phyloP scores from a whole-genome alignment of 345 rosid species.

The Eucalyptus viminalis region DNA sequence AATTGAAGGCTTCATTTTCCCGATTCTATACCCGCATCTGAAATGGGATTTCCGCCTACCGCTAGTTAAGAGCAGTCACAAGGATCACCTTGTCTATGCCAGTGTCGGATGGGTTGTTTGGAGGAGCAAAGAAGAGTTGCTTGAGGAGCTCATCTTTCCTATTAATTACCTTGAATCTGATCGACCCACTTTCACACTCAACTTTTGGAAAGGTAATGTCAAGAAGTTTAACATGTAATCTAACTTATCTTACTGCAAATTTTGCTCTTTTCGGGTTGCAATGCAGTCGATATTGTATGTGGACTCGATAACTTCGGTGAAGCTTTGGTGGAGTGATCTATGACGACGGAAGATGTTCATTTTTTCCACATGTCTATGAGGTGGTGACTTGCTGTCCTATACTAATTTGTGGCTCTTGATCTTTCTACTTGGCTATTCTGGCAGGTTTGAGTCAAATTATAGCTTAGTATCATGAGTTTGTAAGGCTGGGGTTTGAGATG shows the following conservation, averaged over 20 bases:
- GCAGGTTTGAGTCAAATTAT: constrained; percentile 74
- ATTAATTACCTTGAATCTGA: constrained; percentile 41
- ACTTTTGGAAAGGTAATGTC: constrained; percentile 28
- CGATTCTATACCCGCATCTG: constrained; percentile 35
- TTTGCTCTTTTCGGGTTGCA: neutral
- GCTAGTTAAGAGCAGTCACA: constrained; percentile 40
- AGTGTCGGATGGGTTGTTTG: constrained; percentile 41
- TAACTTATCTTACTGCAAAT: neutral
- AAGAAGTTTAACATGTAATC: neutral
- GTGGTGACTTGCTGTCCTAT: neutral
- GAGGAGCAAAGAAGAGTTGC: constrained; percentile 42
- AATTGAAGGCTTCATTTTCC: constrained; percentile 40
- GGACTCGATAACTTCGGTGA: too few relatives aligned
- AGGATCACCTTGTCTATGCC: constrained; percentile 32
- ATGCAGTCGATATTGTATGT: neutral
- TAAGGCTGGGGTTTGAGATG: constrained; percentile 58
- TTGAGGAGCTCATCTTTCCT: constrained; percentile 43
- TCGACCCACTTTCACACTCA: constrained; percentile 44
- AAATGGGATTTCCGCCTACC: constrained; percentile 43
- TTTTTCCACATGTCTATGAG: neutral
- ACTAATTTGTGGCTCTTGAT: neutral
- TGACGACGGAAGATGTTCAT: neutral
- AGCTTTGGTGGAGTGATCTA: too few relatives aligned
- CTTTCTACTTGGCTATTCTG: neutral
- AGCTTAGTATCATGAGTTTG: constrained; percentile 75